These are phyloP conservation scores for Heritiera littoralis DNA, from an alignment of 345 rosid species.

Conservation along the genomic window DNA sequence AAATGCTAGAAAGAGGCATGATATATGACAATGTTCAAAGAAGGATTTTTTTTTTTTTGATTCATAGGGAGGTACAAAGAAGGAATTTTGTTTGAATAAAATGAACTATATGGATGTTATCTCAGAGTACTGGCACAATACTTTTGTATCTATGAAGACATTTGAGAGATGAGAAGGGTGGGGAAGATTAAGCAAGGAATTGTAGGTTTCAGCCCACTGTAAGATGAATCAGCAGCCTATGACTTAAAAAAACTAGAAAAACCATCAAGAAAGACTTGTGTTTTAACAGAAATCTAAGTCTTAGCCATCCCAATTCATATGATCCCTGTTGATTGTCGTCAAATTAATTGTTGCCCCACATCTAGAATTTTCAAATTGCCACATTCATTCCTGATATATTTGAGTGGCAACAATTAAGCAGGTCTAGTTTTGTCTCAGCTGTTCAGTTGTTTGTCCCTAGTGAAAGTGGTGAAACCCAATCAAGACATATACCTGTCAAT, in stretches of 20 bases:
- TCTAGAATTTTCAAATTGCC: not conserved
- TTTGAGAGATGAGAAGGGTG: not conserved
- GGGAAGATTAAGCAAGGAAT: not conserved
- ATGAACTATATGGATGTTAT: not conserved
- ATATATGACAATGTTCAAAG: not conserved
- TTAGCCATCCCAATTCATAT: not conserved
- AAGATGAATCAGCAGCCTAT: not conserved
- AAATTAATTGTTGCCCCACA: not conserved
- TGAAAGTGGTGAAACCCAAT: not conserved
- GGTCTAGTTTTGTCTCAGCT: not conserved
- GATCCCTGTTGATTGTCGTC: not conserved
- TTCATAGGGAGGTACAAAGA: too few species aligned
- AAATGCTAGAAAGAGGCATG: not conserved
- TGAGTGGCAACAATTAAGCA: not conserved
- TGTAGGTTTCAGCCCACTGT: not conserved
- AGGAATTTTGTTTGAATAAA: conserved; percentile 1
- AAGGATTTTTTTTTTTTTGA: not conserved
- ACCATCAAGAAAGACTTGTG: not conserved
- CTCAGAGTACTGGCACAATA: not conserved
- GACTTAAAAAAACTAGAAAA: not conserved
- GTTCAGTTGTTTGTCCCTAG: not conserved
- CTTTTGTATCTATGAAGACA: not conserved
- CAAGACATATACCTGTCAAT: not conserved
- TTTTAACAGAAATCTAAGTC: not conserved
- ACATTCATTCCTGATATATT: not conserved